These are phyloP conservation scores for Curvularia sp. DNA, from an alignment of 2,329 filamentous ascomycete genomes.

Conservation along the genomic window DNA sequence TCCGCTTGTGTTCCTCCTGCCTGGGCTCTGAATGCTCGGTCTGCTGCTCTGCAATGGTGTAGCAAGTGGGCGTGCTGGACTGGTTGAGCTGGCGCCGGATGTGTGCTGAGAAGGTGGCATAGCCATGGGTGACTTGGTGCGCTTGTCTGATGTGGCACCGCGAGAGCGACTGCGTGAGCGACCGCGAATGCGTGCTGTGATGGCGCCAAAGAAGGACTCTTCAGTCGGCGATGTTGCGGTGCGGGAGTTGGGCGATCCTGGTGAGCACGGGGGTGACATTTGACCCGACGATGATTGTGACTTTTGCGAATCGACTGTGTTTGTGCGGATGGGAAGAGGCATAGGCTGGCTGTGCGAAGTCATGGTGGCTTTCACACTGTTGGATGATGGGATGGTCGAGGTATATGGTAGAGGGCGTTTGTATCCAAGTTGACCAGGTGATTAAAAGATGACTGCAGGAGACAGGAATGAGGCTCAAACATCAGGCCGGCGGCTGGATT, in stretches of 20 bases:
- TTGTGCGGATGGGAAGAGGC: slow-evolving; percentile 41
- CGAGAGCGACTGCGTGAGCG: slow-evolving; percentile 46
- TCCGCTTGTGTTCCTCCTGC: slow-evolving; percentile 38
- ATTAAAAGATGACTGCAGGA: slow-evolving; percentile 18
- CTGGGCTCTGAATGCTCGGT: slow-evolving; percentile 33
- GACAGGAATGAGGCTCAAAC: slow-evolving; percentile 39
- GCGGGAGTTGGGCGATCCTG: slow-evolving; percentile 33
- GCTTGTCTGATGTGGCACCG: slow-evolving; percentile 30
- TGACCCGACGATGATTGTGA: slow-evolving; percentile 35
- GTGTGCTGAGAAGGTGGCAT: slow-evolving; percentile 27
- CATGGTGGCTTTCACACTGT: slow-evolving; percentile 24
- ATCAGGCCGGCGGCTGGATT: slow-evolving; percentile 23
- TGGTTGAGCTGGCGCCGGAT: slow-evolving; percentile 17
- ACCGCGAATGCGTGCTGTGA: slow-evolving; percentile 43
- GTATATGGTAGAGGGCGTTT: not conserved
- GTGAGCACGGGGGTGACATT: slow-evolving; percentile 30
- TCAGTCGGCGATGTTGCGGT: slow-evolving; percentile 35
- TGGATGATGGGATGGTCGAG: not conserved
- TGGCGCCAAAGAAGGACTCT: slow-evolving; percentile 47
- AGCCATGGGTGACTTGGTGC: slow-evolving; percentile 38
- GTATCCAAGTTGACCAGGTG: not conserved
- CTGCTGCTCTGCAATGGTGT: slow-evolving; percentile 28
- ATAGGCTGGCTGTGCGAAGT: slow-evolving; percentile 37
- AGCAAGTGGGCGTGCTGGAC: slow-evolving; percentile 18
- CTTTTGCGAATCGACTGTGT: slow-evolving; percentile 38